These are phyloP conservation scores for Neodidymelliopsis sp. DNA, from an alignment of 2,329 filamentous ascomycete genomes.

Conservation along the genomic window DNA sequence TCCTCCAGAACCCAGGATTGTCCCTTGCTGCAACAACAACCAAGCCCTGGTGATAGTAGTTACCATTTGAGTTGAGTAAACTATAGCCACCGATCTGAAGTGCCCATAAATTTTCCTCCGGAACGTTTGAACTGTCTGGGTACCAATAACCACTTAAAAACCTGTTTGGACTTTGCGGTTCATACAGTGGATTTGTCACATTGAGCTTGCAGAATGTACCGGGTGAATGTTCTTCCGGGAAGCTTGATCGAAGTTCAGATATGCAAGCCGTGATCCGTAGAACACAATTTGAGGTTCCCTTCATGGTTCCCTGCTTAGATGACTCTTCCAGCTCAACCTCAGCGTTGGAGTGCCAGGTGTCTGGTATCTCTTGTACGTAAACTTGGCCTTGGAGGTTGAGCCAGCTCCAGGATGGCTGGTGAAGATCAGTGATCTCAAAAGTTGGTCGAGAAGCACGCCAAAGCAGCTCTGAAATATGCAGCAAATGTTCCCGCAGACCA, in stretches of 20 bases:
- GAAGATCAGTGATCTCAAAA: background rate
- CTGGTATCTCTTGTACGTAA: background rate
- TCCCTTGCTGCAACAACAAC: background rate
- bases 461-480: background rate
- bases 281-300: background rate
- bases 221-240: background rate
- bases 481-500: background rate
- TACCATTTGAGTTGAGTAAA: too few species aligned
- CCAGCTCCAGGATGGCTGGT: constrained; percentile 4
- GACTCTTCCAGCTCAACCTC: background rate
- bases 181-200: background rate
- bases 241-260: background rate
- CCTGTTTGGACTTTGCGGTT: background rate
- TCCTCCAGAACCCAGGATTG: background rate
- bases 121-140: background rate
- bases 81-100: background rate
- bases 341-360: background rate
- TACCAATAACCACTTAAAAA: background rate
- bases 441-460: background rate
- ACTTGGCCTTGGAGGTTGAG: background rate
- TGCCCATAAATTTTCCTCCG: background rate
- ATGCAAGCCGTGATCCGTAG: background rate
- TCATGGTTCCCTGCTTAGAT: background rate
- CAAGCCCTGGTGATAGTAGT: background rate
- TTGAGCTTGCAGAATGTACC: background rate